Conservation (phyloP, 2,329 filamentous ascomycete genomes). For the Diaporthe destruens region DNA sequence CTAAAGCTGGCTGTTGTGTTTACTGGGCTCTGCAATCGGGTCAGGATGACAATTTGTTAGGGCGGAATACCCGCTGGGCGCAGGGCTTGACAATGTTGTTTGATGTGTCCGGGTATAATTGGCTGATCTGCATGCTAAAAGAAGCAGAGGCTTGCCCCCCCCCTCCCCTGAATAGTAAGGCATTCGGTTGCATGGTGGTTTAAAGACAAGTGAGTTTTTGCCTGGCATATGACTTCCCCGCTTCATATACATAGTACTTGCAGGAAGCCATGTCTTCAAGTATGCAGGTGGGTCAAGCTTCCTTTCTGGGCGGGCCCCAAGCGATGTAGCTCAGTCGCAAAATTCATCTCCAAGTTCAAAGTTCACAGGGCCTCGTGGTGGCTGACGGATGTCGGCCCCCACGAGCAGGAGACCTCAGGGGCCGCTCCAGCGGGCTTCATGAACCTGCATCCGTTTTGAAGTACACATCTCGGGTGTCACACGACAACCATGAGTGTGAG, state of each 20-base stretch:
- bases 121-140: not conserved
- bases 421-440: not conserved
- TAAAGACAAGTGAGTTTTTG: too few species aligned
- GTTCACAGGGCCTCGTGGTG: not conserved
- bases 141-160: not conserved
- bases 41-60: not conserved
- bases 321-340: too few species aligned
- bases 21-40: not conserved
- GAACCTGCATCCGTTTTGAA: not conserved
- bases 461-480: not conserved
- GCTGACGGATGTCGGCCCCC: not conserved
- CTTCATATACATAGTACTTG: too few species aligned
- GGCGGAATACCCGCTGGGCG: not conserved
- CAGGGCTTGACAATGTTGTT: slow-evolving; percentile 1
- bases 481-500: not conserved
- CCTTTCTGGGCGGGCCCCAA: not conserved
- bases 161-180: not conserved
- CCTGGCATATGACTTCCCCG: not conserved
- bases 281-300: slow-evolving; percentile 1
- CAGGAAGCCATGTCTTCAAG: slow-evolving; percentile 11
- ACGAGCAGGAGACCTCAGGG: not conserved
- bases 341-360: not conserved
- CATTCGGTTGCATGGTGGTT: not conserved
- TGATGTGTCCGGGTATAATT: slow-evolving; percentile 22
- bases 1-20: not conserved